Evolutionary conservation across 2,329 filamentous ascomycete genomes (phyloP), one percentile per base, ranked within the genome.

Genomic region (Diplodia corticola): DNA sequence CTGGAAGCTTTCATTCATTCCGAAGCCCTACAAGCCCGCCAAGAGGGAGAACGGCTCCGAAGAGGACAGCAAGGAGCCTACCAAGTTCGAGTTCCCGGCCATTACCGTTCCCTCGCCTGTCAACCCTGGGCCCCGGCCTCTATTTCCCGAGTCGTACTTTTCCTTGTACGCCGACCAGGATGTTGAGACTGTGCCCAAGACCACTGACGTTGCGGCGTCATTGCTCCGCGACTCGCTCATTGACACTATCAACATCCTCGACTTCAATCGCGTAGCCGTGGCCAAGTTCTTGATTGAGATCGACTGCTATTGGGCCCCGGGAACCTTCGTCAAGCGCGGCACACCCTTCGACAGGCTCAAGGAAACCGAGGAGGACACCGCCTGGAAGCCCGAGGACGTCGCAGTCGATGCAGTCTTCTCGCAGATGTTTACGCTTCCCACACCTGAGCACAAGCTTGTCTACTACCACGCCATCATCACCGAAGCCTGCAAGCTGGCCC

Each of bases 361-460:
- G 37, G 87, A 89, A 22, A 76, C 82, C 1, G 89, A 89, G 53
- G 83, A 89, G 20, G 87, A 88, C 69, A 87, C 90, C 15, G 93
- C 92, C 0, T 99, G 95, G 94, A 99, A 99, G 79, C 93, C 95
- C 0, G 95, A 99, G 80, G 95, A 99, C 79, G 91, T 98, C 67
- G 91, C 91, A 3, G 92, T 99, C n/a, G 95, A 99, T 77, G 93
- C 94, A 5, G 92, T 98, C 66, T 99, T 99, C 78, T 96, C 93
- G 1, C 94, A 98, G 78, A 84, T 99, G 49, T 91, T 97, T 75
- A 91, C 92, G 77, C 85, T 99, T 44, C 95, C 95, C 4, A 85
- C 83, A 3, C 88, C 95, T 0, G 92, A 97, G 78, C 93, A 97
- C 80, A 97, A 97, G 79, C 84, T 97, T 1, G 92, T 99, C 10